Base-by-base conservation (phyloP, 192 early-diverging fungal species). In the Mortierella hygrophila region DNA sequence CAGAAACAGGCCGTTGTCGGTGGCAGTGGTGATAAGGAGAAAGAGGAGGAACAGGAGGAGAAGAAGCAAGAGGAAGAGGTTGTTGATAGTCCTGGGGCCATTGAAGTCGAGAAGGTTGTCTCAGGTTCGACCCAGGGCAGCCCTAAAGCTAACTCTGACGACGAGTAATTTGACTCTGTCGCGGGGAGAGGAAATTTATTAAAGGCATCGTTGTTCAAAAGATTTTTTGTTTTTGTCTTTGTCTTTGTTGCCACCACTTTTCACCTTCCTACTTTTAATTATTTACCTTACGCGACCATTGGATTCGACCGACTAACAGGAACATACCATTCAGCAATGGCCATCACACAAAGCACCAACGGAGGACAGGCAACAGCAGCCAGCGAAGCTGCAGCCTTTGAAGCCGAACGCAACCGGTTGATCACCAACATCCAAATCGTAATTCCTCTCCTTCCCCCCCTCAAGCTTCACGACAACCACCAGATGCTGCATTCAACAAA, bases 341-440 rank as follows among this genome's bases (percentile, higher is more conserved):
- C 70, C 35, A 42, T 71, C 7, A 21, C 70, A 71, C 70, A 71
- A 35, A 40, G 70, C 35, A 42, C 9, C 70, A 71, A 71, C 38
- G 70, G 38, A 8, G 60, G 26, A 65, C 60, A 65, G 29, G 29
- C 60, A 16, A 49, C 29, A 18, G 72, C 44, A 57, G 55, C n/a
- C 23, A 65, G 23, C 15, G 76, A 74, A 9, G 21, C 38, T 0
- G 46, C 73, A 10, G 69, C 75, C 7, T 83, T 83, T 73, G 82
- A 78, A 20, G 42, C 76, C 4, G 82, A 83, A 54, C 42, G 82
- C 2, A 32, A 72, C 3, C 74, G 77, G n/a, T 77, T 83, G 63
- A 47, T 83, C 52, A 70, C 77, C 49, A 73, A 83, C 42, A 83
- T 83, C 49, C 78, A 78, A 37, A 65, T 78, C 26, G 81, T 82